Evolutionary conservation across 2,329 filamentous ascomycete genomes (phyloP), one percentile per base, ranked within the genome.

Genomic region (Lachnellula cervina): DNA sequence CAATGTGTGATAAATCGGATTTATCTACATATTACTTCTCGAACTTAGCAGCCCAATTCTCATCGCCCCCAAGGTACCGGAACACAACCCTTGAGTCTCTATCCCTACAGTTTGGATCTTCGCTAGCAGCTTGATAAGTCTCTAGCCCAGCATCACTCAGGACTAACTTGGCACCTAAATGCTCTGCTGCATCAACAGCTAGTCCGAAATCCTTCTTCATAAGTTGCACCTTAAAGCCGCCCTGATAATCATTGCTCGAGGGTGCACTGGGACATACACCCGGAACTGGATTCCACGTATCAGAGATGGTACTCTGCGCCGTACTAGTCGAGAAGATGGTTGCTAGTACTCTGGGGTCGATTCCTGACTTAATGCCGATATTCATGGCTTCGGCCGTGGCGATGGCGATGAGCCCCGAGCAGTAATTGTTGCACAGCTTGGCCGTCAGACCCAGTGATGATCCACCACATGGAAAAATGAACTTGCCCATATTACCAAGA

Each of bases 371-470:
- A 72, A 85, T 84, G 0, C 80, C 81, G 67, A 85, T 80, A 56
- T 83, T 77, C 72, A 84, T 78, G 1, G 80, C 80, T 65, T 85
- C 82, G 0, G 78, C 74, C 44, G 73, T 76, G 0, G 80, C 81
- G 52, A 85, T 81, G 5, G 80, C 77, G 55, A 84, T 83, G 21
- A 83, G 70, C 1, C 79, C 80, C 0, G 77, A 81, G 49, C 79
- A 74, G 66, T 85, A 85, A 62, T 85, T 85, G 64, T 85, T 85
- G 53, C 76, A 81, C 5, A 84, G 69, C 67, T 84, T 85, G 0
- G 81, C 80, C 0, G 79, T 77, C 3, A 85, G 74, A 0, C 82
- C 81, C 0, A 83, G 72, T 0, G 77, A 77, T 0, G 79, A 75
- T 0, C 76, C 79, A 3, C 81, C 81, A 60, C 81, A 84, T 4